These are phyloP conservation scores for Candida multigemmis DNA, from an alignment of 805 yeast genomes.

Conservation along the genomic window DNA sequence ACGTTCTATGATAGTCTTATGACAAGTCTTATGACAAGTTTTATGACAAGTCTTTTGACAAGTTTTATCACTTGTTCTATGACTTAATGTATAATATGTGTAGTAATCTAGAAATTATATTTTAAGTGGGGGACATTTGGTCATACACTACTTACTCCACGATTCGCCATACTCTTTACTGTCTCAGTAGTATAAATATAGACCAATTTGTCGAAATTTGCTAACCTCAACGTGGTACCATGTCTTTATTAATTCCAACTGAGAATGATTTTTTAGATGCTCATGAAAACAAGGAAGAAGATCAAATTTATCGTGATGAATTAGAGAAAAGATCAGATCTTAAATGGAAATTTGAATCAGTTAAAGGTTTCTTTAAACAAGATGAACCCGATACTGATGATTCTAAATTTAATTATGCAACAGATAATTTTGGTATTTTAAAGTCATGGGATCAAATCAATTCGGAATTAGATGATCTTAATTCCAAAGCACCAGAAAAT, in stretches of 20 bases:
- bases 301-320: constrained; percentile 6
- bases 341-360: constrained; percentile 41
- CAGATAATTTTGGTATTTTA: constrained; percentile 35
- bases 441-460: constrained; percentile 32
- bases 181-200: too few relatives aligned
- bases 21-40: too few relatives aligned
- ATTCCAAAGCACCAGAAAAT: constrained; percentile 20
- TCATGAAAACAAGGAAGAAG: constrained; percentile 13
- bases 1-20: too few relatives aligned
- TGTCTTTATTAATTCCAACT: constrained; percentile 23
- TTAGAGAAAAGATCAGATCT: constrained; percentile 10
- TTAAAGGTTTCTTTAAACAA: constrained; percentile 43
- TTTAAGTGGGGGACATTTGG: too few relatives aligned
- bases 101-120: too few relatives aligned
- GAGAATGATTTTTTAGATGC: constrained; percentile 22
- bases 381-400: constrained; percentile 38
- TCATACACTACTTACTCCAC: too few relatives aligned
- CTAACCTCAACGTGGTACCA: too few relatives aligned
- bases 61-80: too few relatives aligned
- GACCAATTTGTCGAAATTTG: too few relatives aligned
- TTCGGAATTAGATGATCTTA: constrained; percentile 22
- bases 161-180: too few relatives aligned
- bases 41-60: too few relatives aligned
- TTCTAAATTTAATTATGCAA: constrained; percentile 31
- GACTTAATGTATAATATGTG: too few relatives aligned